Percentiles rank a stretch among this genome's conserved stretches.
These are phyloP conservation scores for Cucurbita maxima DNA, from an alignment of 306 rosid species.

Conservation along the genomic window DNA sequence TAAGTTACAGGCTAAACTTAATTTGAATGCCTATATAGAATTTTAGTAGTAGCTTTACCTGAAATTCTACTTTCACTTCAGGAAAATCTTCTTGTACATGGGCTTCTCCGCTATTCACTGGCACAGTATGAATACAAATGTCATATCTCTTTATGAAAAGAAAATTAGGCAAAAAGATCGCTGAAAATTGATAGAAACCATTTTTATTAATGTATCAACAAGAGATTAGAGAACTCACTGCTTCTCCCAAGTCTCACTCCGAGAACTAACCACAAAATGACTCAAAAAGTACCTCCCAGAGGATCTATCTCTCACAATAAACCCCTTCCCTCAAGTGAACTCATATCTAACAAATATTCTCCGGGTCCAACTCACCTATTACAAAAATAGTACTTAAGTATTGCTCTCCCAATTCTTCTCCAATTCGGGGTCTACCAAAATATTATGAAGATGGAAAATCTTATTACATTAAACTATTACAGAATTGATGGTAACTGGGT, in stretches of 20 bases:
- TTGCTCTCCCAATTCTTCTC: neutral
- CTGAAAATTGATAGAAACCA: neutral
- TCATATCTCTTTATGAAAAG: neutral
- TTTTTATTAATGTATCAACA: neutral
- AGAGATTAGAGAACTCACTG: neutral
- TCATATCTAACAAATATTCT: neutral
- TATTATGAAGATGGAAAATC: neutral
- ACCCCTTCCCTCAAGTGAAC: neutral
- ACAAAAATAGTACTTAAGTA: neutral
- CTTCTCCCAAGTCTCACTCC: neutral
- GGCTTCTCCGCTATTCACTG: slow-evolving; percentile 51
- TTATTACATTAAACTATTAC: neutral
- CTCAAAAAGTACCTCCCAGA: neutral
- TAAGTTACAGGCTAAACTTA: neutral
- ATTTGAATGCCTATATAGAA: neutral
- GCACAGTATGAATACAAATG: slow-evolving; percentile 8
- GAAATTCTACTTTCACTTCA: slow-evolving; percentile 78
- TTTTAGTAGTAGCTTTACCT: slow-evolving; percentile 31
- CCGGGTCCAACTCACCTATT: neutral
- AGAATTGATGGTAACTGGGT: neutral
- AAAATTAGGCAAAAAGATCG: neutral
- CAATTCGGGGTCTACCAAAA: neutral
- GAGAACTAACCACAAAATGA: neutral
- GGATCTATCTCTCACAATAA: neutral
- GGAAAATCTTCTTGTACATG: slow-evolving; percentile 58